These are phyloP conservation scores for Diaporthe vexans DNA, from an alignment of 2,329 filamentous ascomycete species.

Conservation along the genomic window DNA sequence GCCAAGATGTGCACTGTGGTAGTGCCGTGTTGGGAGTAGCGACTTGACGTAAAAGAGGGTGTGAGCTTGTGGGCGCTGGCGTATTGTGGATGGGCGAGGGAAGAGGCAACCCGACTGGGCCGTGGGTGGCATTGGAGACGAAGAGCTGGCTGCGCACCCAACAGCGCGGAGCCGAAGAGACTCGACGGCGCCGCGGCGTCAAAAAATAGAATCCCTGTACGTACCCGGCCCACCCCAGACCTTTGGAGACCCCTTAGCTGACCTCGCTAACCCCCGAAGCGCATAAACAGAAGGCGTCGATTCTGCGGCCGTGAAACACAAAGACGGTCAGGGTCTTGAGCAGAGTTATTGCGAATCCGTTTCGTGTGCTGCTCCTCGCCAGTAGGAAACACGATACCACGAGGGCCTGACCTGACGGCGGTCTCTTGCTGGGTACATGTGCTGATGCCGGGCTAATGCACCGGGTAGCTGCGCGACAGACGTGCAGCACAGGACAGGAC, in stretches of 20 bases:
- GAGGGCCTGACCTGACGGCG: not conserved
- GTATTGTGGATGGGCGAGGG: slow-evolving; percentile 20
- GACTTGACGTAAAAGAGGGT: slow-evolving; percentile 20
- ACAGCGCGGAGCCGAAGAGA: slow-evolving; percentile 30
- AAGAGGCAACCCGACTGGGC: slow-evolving; percentile 30
- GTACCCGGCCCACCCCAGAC: slow-evolving; percentile 20
- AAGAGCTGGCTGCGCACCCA: slow-evolving; percentile 24
- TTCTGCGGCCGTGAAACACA: slow-evolving; percentile 34
- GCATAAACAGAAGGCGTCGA: slow-evolving; percentile 31
- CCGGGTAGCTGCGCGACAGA: slow-evolving; percentile 37
- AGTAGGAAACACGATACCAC: slow-evolving; percentile 3
- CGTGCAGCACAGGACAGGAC: slow-evolving; percentile 34
- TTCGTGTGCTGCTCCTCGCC: slow-evolving; percentile 33
- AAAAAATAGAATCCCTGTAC: slow-evolving; percentile 37
- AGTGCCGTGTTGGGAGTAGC: not conserved
- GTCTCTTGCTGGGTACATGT: slow-evolving; percentile 3
- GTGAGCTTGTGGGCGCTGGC: not conserved
- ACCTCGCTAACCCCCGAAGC: slow-evolving; percentile 32
- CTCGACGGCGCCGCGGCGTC: slow-evolving; percentile 17
- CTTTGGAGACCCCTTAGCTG: slow-evolving; percentile 30
- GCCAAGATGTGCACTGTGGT: not conserved
- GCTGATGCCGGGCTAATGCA: slow-evolving; percentile 37
- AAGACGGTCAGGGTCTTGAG: slow-evolving; percentile 1
- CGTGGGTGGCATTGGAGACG: slow-evolving; percentile 14
- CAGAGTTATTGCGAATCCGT: slow-evolving; percentile 17